These are phyloP conservation scores for Paraleonurus japonicus DNA, from an alignment of 257 asterid genomes.

Conservation along the genomic window DNA sequence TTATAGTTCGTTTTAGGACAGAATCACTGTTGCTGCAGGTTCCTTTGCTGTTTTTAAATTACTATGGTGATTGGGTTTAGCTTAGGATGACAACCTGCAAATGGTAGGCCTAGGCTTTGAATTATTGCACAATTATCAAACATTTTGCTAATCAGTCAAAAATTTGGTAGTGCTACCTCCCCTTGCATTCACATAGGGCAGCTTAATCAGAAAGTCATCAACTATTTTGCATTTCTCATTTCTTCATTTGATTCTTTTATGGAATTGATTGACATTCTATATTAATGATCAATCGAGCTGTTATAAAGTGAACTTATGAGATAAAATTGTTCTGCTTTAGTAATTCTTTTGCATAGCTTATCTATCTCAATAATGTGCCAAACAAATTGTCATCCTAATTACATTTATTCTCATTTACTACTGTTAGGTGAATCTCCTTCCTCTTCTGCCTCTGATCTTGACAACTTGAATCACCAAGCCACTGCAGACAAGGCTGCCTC, in stretches of 20 bases:
- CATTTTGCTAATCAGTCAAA: too few relatives aligned
- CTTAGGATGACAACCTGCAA: too few relatives aligned
- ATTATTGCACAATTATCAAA: too few relatives aligned
- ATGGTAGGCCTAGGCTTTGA: too few relatives aligned
- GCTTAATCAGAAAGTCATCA: constrained; percentile 3
- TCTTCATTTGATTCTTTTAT: not conserved
- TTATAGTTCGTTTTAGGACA: not conserved
- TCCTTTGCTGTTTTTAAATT: too few relatives aligned
- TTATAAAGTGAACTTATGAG: not conserved
- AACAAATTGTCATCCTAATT: constrained; percentile 10
- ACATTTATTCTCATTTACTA: constrained; percentile 9
- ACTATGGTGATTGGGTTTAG: too few relatives aligned
- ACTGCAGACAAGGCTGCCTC: constrained; percentile 59
- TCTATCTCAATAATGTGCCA: not conserved
- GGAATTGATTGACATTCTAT: constrained; percentile 10
- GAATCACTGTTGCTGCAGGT: too few relatives aligned
- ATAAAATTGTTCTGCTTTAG: constrained; percentile 6
- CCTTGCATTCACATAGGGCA: too few relatives aligned
- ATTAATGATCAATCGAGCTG: not conserved
- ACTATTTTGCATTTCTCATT: not conserved
- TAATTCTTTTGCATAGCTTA: constrained; percentile 5
- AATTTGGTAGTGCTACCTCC: too few relatives aligned
- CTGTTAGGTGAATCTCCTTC: constrained; percentile 94
- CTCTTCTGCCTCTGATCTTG: constrained; percentile 97
- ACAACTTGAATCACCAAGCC: constrained; percentile 83